Evolutionary conservation across 1,139 yeast genomes (phyloP).

Genomic region (Yamadazyma pseudoaaseri): DNA sequence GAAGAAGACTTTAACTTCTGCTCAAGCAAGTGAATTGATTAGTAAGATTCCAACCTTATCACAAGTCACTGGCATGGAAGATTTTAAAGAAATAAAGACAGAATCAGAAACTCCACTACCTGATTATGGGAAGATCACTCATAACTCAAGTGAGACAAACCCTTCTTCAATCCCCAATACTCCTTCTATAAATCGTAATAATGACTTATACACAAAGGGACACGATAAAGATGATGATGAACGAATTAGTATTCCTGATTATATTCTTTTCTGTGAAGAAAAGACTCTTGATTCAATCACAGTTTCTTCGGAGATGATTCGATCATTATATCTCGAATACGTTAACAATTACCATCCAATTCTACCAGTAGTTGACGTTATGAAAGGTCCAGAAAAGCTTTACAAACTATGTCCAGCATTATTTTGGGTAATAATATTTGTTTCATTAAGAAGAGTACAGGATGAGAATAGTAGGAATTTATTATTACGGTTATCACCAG

Average conservation of each 20-base stretch:
- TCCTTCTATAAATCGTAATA: conserved; percentile 26
- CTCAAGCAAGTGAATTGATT: conserved; percentile 49
- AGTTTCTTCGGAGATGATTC: conserved; percentile 59
- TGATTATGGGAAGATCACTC: conserved; percentile 3
- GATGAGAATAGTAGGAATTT: conserved; percentile 37
- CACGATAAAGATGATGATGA: conserved; percentile 2
- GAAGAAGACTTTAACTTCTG: conserved; percentile 53
- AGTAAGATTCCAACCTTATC: conserved; percentile 27
- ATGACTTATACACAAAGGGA: conserved; percentile 5
- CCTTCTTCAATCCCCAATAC: conserved; percentile 30
- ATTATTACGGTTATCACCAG: conserved; percentile 58
- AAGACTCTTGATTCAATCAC: conserved; percentile 69
- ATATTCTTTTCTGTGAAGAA: conserved; percentile 52
- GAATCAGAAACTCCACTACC: not conserved
- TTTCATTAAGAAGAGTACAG: conserved; percentile 64
- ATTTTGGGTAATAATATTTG: conserved; percentile 91
- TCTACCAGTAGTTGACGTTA: conserved; percentile 81
- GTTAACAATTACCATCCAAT: conserved; percentile 76
- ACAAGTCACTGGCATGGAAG: conserved; percentile 1
- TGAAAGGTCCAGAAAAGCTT: conserved; percentile 77
- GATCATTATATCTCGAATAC: conserved; percentile 67
- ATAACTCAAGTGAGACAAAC: conserved; percentile 15
- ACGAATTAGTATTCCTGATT: conserved; percentile 31
- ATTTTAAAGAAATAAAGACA: not conserved
- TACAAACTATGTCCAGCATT: conserved; percentile 80